Evolutionary conservation across 805 yeast genomes (phyloP).

Genomic region (Wickerhamiella bombiphila): DNA sequence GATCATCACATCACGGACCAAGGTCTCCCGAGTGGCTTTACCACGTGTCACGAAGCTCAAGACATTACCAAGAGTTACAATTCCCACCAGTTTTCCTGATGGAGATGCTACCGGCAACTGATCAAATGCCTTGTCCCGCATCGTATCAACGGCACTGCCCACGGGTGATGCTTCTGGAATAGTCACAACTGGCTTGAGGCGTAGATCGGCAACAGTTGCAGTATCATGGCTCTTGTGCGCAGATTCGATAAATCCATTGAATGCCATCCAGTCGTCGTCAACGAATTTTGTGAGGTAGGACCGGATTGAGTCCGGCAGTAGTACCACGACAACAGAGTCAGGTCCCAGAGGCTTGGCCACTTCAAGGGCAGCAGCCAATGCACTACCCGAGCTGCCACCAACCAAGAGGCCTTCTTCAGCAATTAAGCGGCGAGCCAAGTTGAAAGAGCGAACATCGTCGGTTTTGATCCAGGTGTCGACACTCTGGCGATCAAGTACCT

Average conservation of each 20-base stretch:
- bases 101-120: constrained; percentile 62
- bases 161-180: constrained; percentile 47
- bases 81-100: constrained; percentile 52
- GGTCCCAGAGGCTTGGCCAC: constrained; percentile 56
- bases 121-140: constrained; percentile 67
- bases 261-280: constrained; percentile 81
- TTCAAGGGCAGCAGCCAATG: constrained; percentile 62
- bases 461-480: constrained; percentile 79
- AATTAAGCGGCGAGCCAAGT: constrained; percentile 67
- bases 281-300: constrained; percentile 77
- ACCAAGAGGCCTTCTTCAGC: constrained; percentile 74
- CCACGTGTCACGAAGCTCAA: constrained; percentile 53
- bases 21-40: constrained; percentile 39
- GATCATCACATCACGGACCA: constrained; percentile 44
- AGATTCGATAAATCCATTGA: constrained; percentile 46
- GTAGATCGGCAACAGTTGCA: constrained; percentile 48
- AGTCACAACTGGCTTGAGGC: constrained; percentile 67
- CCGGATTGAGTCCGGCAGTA: constrained; percentile 76
- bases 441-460: constrained; percentile 66
- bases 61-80: constrained; percentile 60
- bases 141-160: constrained; percentile 48
- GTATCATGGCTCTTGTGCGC: constrained; percentile 29
- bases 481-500: constrained; percentile 49
- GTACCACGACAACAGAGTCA: constrained; percentile 61
- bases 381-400: constrained; percentile 83